phyloP scores from a whole-genome alignment of 164 flowering plant genomes.

The Echeveria elegans region DNA sequence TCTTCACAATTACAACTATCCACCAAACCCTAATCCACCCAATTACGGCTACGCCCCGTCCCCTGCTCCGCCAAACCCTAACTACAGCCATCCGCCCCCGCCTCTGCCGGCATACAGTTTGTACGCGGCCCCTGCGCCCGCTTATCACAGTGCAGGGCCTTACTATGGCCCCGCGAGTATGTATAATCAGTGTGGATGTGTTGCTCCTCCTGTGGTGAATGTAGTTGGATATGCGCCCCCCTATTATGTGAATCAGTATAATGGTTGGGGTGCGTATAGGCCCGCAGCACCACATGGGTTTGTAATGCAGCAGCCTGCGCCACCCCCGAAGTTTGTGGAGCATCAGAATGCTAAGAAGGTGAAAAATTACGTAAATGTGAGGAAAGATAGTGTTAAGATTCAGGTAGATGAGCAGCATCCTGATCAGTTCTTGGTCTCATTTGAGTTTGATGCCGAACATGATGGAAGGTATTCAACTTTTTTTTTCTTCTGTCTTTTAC shows the following conservation, averaged over 20 bases:
- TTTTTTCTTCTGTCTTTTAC: not conserved
- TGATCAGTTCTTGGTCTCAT: conserved; percentile 9
- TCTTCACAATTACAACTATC: not conserved
- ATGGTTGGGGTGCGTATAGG: not conserved
- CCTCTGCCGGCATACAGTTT: not conserved
- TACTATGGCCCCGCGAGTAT: not conserved
- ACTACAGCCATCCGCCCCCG: not conserved
- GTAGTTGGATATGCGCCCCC: not conserved
- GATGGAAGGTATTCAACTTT: conserved; percentile 1
- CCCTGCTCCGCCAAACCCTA: not conserved
- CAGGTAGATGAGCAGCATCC: conserved; percentile 7
- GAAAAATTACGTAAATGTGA: conserved; percentile 7
- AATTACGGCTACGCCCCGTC: not conserved
- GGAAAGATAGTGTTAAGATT: conserved; percentile 6
- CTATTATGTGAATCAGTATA: conserved; percentile 3
- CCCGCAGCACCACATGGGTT: not conserved
- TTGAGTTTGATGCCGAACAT: conserved; percentile 6
- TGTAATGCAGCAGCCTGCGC: not conserved
- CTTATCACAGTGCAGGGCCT: not conserved
- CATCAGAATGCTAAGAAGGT: conserved; percentile 12
- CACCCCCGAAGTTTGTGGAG: conserved; percentile 6
- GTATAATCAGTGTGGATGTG: not conserved
- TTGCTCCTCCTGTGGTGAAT: conserved; percentile 1
- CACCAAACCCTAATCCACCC: not conserved
- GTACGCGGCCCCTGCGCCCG: not conserved